Percentiles rank a stretch among this genome's conserved stretches.
Conservation (phyloP, 495 filamentous ascomycete genomes). For the Parathielavia appendiculata region DNA sequence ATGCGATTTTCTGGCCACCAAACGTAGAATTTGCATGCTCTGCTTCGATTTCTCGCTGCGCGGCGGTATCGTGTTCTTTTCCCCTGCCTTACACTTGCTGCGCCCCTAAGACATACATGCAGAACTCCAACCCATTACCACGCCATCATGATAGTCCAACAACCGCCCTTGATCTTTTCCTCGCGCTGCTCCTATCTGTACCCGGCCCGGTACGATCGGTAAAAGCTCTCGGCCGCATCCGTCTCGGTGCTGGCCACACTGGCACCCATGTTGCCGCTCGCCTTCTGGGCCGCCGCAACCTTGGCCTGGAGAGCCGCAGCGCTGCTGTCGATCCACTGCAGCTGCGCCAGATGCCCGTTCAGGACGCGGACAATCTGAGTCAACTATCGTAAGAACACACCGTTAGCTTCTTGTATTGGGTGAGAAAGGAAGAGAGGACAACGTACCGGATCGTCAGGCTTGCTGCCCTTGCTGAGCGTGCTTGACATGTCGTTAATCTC, state of each 20-base stretch:
- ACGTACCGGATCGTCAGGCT: conserved; percentile 87
- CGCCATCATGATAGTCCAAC: conserved; percentile 38
- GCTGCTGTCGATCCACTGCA: conserved; percentile 87
- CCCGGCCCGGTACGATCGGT: conserved; percentile 66
- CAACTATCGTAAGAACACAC: conserved; percentile 53
- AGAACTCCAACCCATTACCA: conserved; percentile 4
- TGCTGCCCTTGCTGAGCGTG: conserved; percentile 78
- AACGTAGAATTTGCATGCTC: background rate
- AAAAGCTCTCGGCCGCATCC: conserved; percentile 75
- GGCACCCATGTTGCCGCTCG: conserved; percentile 59
- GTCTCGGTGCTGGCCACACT: conserved; percentile 52
- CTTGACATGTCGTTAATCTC: conserved; percentile 88
- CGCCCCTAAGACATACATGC: background rate
- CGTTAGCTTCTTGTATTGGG: conserved; percentile 13
- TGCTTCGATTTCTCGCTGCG: background rate
- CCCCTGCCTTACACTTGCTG: background rate
- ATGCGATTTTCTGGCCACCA: background rate
- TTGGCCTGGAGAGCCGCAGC: conserved; percentile 73
- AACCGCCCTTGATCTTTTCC: background rate
- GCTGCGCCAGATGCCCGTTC: conserved; percentile 80
- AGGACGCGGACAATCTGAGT: conserved; percentile 90
- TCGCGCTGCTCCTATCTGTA: conserved; percentile 12
- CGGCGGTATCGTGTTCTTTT: background rate
- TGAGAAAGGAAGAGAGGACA: conserved; percentile 3
- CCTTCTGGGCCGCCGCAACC: conserved; percentile 71